These are phyloP conservation scores for Artemisia argyi DNA, from an alignment of 129 eudicot genomes.

Conservation along the genomic window DNA sequence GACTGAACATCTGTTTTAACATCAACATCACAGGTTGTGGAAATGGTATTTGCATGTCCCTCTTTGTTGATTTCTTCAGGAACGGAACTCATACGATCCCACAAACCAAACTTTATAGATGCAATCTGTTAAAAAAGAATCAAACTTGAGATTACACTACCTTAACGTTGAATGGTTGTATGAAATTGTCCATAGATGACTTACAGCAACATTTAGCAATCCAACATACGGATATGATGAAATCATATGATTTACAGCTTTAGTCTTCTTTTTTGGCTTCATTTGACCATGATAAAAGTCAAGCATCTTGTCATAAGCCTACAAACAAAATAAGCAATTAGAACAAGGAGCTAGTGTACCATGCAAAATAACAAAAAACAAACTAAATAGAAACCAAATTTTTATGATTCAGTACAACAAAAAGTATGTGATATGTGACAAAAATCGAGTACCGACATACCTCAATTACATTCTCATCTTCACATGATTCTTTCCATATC, in stretches of 20 bases:
- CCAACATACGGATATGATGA: slow-evolving; percentile 56
- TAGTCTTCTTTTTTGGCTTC: slow-evolving; percentile 31
- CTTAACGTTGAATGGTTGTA: neutral
- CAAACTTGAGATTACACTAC: neutral
- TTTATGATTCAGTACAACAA: neutral
- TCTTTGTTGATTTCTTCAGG: slow-evolving; percentile 36
- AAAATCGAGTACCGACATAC: slow-evolving; percentile 20
- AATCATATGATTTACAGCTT: slow-evolving; percentile 34
- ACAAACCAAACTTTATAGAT: slow-evolving; percentile 73
- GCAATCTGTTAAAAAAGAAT: slow-evolving; percentile 47
- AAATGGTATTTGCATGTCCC: slow-evolving; percentile 7
- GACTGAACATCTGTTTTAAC: slow-evolving; percentile 50
- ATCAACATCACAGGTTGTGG: slow-evolving; percentile 30
- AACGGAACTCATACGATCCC: slow-evolving; percentile 65
- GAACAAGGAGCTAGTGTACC: neutral
- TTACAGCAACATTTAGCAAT: slow-evolving; percentile 86
- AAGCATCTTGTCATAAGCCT: slow-evolving; percentile 80
- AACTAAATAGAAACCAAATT: neutral
- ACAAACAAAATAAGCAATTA: slow-evolving; percentile 27
- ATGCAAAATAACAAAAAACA: neutral
- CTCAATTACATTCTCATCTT: slow-evolving; percentile 47
- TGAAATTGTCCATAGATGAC: slow-evolving; percentile 25
- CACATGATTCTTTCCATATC: slow-evolving; percentile 76
- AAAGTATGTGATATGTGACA: neutral
- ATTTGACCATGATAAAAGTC: slow-evolving; percentile 34